Conservation (phyloP, 2,329 filamentous ascomycete species). For the Colletotrichum salicis region DNA sequence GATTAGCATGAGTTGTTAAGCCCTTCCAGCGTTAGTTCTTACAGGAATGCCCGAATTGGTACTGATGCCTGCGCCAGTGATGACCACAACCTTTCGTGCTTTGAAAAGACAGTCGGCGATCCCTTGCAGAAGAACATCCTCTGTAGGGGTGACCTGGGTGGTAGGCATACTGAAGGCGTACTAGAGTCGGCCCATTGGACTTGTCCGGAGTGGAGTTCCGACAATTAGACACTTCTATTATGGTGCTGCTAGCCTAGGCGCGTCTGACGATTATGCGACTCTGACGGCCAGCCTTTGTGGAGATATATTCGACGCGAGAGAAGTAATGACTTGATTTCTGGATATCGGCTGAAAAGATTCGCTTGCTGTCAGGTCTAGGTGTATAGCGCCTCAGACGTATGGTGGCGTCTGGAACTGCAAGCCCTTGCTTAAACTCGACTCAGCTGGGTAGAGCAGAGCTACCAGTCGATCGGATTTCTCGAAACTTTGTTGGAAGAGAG, state of each 20-base stretch:
- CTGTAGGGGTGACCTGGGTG: slow-evolving; percentile 62
- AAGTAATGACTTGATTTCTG: neutral
- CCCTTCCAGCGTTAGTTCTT: slow-evolving; percentile 42
- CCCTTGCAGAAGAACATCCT: slow-evolving; percentile 67
- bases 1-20: slow-evolving; percentile 36
- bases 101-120: slow-evolving; percentile 73
- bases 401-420: neutral
- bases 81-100: slow-evolving; percentile 75
- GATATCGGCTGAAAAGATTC: neutral
- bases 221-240: neutral
- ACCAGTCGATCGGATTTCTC: neutral
- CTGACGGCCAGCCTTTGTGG: neutral
- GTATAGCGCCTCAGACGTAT: neutral
- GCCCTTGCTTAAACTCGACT: neutral
- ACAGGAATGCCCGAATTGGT: slow-evolving; percentile 82
- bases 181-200: slow-evolving; percentile 33
- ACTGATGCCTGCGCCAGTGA: slow-evolving; percentile 79
- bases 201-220: slow-evolving; percentile 6
- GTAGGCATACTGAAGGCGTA: slow-evolving; percentile 63
- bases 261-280: neutral
- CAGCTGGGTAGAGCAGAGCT: neutral
- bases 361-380: neutral
- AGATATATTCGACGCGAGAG: neutral
- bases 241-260: slow-evolving; percentile 2
- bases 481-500: neutral